Base-by-base conservation (phyloP, 2,329 filamentous ascomycete species). In the Xylaria sp. region DNA sequence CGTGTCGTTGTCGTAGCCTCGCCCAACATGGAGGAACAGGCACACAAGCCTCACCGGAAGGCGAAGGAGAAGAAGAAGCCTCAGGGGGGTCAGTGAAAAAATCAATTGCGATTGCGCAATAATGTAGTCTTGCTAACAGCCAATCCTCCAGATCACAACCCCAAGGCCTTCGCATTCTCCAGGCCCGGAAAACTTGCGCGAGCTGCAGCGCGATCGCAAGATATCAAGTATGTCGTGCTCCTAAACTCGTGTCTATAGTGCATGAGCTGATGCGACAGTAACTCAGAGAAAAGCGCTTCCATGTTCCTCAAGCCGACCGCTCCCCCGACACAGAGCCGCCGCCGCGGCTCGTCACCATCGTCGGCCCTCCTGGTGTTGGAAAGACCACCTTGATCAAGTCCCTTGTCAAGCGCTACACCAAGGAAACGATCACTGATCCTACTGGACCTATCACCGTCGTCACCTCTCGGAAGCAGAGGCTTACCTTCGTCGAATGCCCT, bases 401-500 rank as follows among this genome's bases (percentile, higher is more conserved):
- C 10, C 80, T 99, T 60, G 90, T 99, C 70, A 65, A 65, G 57
- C 61, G 63, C 55, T 65, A 65, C 78, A 91, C 94, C 51, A 99
- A 99, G 73, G 94, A 99, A 74, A 93, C 91, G 0, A 84, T 99
- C 47, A 88, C 91, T 35, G 87, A 93, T 37, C 94, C 94, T 0
- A 88, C 90, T 67, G 94, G 94, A 0, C 94, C 94, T 3, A 87
- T 99, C 61, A 99, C 95, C 1, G 89, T 99, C 54, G 92, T 99
- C 52, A 97, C 94, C 0, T 96, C 92, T 60, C 99, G 97, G 79
- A 90, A 93, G 70, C 88, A 96, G 73, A 87, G 94, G 44, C 83
- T 99, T 53, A 99, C 94, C 0, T 97, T 99, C 73, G 78, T 99
- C 71, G 94, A 99, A 83, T 96, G 91, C 71, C 92, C 95, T n/a